Conservation (phyloP, 2,329 filamentous ascomycete species). For the Arthrinium phaeospermum region DNA sequence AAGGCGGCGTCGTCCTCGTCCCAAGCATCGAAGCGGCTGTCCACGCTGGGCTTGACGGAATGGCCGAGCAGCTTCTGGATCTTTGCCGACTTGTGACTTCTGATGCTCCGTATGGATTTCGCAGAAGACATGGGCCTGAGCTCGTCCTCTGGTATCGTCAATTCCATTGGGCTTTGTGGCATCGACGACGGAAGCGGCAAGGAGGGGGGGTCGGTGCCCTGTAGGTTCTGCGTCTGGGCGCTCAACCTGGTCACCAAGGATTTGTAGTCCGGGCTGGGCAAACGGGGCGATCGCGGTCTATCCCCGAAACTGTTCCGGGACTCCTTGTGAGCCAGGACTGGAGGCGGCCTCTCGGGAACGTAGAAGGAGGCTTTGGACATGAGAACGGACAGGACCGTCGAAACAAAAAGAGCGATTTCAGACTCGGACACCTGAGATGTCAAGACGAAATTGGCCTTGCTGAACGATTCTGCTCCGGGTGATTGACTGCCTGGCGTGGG, state of each 20-base stretch:
- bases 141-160: background rate
- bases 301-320: slow-evolving; percentile 18
- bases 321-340: slow-evolving; percentile 10
- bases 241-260: slow-evolving; percentile 31
- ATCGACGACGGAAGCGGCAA: background rate
- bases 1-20: slow-evolving; percentile 46
- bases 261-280: slow-evolving; percentile 29
- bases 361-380: slow-evolving; percentile 54
- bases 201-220: background rate
- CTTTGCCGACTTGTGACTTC: slow-evolving; percentile 21
- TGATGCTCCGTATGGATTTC: slow-evolving; percentile 28
- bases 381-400: slow-evolving; percentile 56
- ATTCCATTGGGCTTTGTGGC: background rate
- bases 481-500: background rate
- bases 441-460: slow-evolving; percentile 63
- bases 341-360: slow-evolving; percentile 42
- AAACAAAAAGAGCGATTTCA: slow-evolving; percentile 61
- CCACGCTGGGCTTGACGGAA: background rate
- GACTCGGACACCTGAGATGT: slow-evolving; percentile 58
- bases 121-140: slow-evolving; percentile 31
- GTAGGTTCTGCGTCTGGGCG: background rate
- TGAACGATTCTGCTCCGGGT: slow-evolving; percentile 39
- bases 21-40: background rate
- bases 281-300: slow-evolving; percentile 26
- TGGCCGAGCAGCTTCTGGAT: slow-evolving; percentile 33